These are phyloP conservation scores for Physaria fendleri DNA, from an alignment of 345 rosid species.

Conservation along the genomic window DNA sequence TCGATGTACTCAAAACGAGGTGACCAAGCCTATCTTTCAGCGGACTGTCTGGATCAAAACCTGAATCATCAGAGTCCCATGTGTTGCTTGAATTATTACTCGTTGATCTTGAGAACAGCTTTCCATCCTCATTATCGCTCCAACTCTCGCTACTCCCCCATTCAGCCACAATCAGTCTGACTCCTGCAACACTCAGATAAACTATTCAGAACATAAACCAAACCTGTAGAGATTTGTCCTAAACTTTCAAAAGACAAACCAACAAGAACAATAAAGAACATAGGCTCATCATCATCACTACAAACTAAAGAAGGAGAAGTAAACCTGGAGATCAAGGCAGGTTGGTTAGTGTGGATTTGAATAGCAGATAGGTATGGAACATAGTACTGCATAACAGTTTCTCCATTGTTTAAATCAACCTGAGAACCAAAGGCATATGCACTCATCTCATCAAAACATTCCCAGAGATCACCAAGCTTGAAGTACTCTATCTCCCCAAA, in stretches of 20 bases:
- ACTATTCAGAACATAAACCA: not conserved
- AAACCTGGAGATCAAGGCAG: conserved; percentile 45
- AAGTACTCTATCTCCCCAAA: conserved; percentile 63
- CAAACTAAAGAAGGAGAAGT: not conserved
- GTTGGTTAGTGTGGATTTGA: conserved; percentile 50
- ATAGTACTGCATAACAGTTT: conserved; percentile 46
- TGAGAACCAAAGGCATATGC: conserved; percentile 59
- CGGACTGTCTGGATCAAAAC: conserved; percentile 45
- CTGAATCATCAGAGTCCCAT: conserved; percentile 78
- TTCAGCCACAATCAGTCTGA: conserved; percentile 33
- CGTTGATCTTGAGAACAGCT: conserved; percentile 35
- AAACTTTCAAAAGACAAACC: not conserved
- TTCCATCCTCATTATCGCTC: conserved; percentile 67
- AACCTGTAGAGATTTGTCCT: not conserved
- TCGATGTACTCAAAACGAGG: conserved; percentile 54
- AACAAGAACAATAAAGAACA: not conserved
- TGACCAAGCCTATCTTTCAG: conserved; percentile 49
- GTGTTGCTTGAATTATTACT: conserved; percentile 52
- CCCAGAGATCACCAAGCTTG: conserved; percentile 64
- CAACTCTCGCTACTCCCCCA: conserved; percentile 55
- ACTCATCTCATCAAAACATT: conserved; percentile 61
- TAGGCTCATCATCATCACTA: not conserved
- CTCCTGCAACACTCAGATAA: conserved; percentile 29
- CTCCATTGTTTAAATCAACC: conserved; percentile 31
- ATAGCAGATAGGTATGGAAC: conserved; percentile 72